phyloP scores from a whole-genome alignment of 352 stramenopile species.

The Globisporangium irregulare region DNA sequence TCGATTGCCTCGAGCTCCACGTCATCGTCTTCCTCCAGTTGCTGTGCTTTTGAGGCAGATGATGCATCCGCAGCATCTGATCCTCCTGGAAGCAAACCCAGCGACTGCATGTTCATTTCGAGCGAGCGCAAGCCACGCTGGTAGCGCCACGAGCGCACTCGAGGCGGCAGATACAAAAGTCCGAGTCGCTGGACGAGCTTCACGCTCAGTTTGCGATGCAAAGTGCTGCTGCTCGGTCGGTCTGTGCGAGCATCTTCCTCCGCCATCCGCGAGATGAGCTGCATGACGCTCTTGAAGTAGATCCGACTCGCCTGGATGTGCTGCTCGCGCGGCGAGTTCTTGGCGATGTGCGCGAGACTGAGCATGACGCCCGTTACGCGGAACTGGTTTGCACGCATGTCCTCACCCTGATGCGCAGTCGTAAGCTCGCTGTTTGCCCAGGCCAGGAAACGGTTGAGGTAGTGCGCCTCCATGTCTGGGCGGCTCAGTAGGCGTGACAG shows the following conservation, averaged over 20 bases:
- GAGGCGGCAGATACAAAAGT: constrained; percentile 92
- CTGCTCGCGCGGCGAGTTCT: constrained; percentile 68
- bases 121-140: constrained; percentile 91
- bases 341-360: constrained; percentile 74
- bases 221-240: constrained; percentile 55
- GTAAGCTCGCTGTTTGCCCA: constrained; percentile 82
- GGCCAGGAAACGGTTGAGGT: constrained; percentile 89
- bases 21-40: constrained; percentile 34
- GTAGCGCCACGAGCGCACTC: constrained; percentile 96
- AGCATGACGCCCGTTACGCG: constrained; percentile 84
- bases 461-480: constrained; percentile 92
- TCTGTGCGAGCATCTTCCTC: constrained; percentile 46
- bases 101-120: constrained; percentile 87
- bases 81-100: constrained; percentile 27
- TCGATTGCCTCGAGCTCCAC: constrained; percentile 86
- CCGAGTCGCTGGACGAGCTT: constrained; percentile 97
- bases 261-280: constrained; percentile 54
- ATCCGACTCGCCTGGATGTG: constrained; percentile 67
- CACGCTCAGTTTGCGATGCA: constrained; percentile 93
- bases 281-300: constrained; percentile 76
- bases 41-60: constrained; percentile 6
- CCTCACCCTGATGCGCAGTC: constrained; percentile 26
- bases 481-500: constrained; percentile 92
- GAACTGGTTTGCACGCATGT: constrained; percentile 59
- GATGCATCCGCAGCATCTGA: neutral